Conservation (phyloP, 2,329 filamentous ascomycete species). For the Sphaceloma murrayae region DNA sequence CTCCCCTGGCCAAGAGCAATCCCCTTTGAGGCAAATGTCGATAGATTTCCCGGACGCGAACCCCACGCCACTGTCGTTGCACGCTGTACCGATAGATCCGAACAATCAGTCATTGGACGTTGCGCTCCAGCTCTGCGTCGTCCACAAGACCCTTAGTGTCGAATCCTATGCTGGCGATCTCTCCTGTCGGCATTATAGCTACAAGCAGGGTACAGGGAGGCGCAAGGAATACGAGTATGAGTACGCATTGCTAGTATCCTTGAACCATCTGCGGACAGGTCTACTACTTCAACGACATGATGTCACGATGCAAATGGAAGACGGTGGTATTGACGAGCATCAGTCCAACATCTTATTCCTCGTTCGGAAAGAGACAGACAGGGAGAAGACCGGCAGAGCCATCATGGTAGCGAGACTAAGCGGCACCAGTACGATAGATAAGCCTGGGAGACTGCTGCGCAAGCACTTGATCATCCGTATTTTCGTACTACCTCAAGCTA, state of each 20-base stretch:
- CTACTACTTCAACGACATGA: constrained; percentile 38
- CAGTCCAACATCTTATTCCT: constrained; percentile 12
- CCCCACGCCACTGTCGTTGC: constrained; percentile 32
- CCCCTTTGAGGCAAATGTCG: constrained; percentile 24
- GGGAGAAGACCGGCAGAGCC: not conserved
- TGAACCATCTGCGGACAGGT: constrained; percentile 35
- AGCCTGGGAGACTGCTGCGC: constrained; percentile 1
- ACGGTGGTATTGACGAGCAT: constrained; percentile 18
- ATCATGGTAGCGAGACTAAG: not conserved
- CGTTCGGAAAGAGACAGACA: not conserved
- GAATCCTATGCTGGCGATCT: constrained; percentile 27
- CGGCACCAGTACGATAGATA: not conserved
- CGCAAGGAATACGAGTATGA: constrained; percentile 17
- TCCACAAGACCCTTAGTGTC: constrained; percentile 25
- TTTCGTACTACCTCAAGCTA: not conserved
- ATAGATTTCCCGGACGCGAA: constrained; percentile 15
- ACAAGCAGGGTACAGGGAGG: not conserved
- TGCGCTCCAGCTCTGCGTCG: constrained; percentile 22
- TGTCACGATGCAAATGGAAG: constrained; percentile 32
- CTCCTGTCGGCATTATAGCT: not conserved
- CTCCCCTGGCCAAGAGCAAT: constrained; percentile 21
- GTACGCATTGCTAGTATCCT: constrained; percentile 23
- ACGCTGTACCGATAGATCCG: constrained; percentile 21
- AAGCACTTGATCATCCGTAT: not conserved
- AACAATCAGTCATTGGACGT: constrained; percentile 5